phyloP scores from a whole-genome alignment of 768 basidiomycete species.

The Lactarius trivialis region DNA sequence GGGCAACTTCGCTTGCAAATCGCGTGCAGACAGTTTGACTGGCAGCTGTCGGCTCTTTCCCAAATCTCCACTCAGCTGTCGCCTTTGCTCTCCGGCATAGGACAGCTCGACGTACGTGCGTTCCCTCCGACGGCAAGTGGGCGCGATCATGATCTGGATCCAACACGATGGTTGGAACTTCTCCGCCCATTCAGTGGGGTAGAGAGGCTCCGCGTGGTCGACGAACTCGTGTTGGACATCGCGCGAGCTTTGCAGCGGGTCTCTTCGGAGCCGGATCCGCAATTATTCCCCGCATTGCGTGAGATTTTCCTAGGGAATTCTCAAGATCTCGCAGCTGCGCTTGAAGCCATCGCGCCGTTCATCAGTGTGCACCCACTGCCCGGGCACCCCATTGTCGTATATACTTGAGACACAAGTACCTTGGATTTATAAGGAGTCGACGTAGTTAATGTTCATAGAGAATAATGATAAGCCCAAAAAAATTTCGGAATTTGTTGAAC shows the following conservation, averaged over 20 bases:
- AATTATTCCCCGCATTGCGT: neutral
- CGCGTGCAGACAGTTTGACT: neutral
- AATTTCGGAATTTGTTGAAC: no score
- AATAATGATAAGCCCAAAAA: neutral
- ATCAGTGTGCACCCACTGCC: neutral
- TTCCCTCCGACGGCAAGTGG: neutral
- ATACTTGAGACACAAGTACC: neutral
- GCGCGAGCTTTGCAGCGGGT: neutral
- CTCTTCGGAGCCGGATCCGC: neutral
- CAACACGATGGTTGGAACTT: conserved; percentile 1
- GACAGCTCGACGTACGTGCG: neutral
- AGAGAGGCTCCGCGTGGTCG: neutral
- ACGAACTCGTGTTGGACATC: neutral
- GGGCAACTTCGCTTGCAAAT: neutral
- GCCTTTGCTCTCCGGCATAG: neutral
- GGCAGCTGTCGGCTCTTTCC: conserved; percentile 1
- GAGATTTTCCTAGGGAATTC: neutral
- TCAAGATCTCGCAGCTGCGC: neutral
- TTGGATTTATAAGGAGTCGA: neutral
- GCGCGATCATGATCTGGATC: neutral
- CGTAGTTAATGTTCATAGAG: neutral
- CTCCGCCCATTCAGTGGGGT: neutral
- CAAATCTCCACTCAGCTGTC: neutral
- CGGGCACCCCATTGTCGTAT: neutral
- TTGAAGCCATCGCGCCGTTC: neutral